A percentile compares a stretch with the other conserved stretches of the same genome.
phyloP scores from a whole-genome alignment of 345 rosid species.

The Populus davidiana region DNA sequence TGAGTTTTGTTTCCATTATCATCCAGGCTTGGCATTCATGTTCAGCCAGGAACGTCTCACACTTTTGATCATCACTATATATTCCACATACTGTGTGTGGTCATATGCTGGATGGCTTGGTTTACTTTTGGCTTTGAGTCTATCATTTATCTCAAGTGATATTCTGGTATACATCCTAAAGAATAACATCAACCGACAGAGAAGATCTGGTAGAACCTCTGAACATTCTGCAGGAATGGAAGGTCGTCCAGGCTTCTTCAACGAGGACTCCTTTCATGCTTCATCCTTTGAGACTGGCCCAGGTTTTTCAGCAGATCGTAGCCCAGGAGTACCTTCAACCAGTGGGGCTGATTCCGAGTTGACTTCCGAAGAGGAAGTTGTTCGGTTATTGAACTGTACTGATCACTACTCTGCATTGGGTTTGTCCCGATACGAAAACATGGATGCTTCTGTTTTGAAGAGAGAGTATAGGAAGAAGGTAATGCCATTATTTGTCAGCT shows the following conservation, averaged over 20 bases:
- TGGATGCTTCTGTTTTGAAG: conserved; percentile 70
- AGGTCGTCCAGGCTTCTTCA: conserved; percentile 38
- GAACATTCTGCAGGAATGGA: conserved; percentile 51
- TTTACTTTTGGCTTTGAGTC: conserved; percentile 73
- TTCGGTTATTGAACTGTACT: conserved; percentile 65
- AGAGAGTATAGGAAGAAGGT: conserved; percentile 97
- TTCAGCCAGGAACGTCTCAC: conserved; percentile 68
- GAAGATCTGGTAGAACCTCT: conserved; percentile 34
- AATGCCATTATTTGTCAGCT: conserved; percentile 15
- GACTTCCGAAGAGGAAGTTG: conserved; percentile 90
- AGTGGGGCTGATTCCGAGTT: conserved; percentile 77
- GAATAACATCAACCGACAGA: conserved; percentile 52
- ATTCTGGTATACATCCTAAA: conserved; percentile 69
- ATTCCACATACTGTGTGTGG: conserved; percentile 82
- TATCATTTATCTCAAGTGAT: conserved; percentile 91
- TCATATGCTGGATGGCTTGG: conserved; percentile 78
- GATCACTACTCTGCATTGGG: conserved; percentile 90
- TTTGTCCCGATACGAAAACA: conserved; percentile 52
- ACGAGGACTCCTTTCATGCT: conserved; percentile 46
- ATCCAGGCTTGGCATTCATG: conserved; percentile 71
- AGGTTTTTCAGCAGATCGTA: conserved; percentile 59
- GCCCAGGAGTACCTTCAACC: conserved; percentile 80
- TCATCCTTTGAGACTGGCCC: conserved; percentile 58
- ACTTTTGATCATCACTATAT: conserved; percentile 52
- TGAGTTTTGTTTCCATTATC: conserved; percentile 12